A percentile compares a stretch with the other conserved stretches of the same genome.
phyloP scores from a whole-genome alignment of 768 basidiomycete genomes.

The Macrolepiota albuminosa region DNA sequence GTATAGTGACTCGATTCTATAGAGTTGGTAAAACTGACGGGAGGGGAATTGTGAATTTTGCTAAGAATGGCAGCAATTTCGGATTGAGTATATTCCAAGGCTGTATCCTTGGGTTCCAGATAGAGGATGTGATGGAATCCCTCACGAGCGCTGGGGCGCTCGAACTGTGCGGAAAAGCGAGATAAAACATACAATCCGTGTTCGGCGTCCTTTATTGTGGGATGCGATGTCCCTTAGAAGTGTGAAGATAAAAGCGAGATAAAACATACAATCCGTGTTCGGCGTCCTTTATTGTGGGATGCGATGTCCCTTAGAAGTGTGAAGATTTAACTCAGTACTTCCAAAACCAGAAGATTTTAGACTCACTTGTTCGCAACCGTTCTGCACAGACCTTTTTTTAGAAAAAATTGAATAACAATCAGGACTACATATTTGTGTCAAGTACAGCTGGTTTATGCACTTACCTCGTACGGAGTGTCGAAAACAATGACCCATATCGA shows the following conservation, averaged over 20 bases:
- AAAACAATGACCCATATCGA: conserved; percentile 72
- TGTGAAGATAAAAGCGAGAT: conserved; percentile 30
- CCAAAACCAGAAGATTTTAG: conserved; percentile 1
- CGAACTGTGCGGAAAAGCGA: conserved; percentile 60
- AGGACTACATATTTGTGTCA: conserved; percentile 1
- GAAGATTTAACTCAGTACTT: conserved; percentile 9
- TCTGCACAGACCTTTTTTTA: conserved; percentile 51
- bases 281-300: conserved; percentile 70
- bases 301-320: conserved; percentile 48
- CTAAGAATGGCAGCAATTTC: conserved; percentile 49
- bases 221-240: conserved; percentile 59
- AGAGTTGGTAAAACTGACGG: conserved; percentile 20
- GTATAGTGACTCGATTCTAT: neutral
- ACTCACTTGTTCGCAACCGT: conserved; percentile 57
- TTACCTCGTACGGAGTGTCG: conserved; percentile 71
- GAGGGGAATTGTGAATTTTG: conserved; percentile 43
- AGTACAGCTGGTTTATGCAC: conserved; percentile 16
- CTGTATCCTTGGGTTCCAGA: conserved; percentile 35
- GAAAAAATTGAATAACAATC: neutral
- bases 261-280: conserved; percentile 59
- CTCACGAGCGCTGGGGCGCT: conserved; percentile 51
- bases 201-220: conserved; percentile 64
- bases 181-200: conserved; percentile 58
- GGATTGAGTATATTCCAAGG: conserved; percentile 42
- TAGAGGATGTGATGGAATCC: conserved; percentile 60